Base-by-base conservation (phyloP, 805 yeast genomes). In the Metschnikowia noctiluminum region DNA sequence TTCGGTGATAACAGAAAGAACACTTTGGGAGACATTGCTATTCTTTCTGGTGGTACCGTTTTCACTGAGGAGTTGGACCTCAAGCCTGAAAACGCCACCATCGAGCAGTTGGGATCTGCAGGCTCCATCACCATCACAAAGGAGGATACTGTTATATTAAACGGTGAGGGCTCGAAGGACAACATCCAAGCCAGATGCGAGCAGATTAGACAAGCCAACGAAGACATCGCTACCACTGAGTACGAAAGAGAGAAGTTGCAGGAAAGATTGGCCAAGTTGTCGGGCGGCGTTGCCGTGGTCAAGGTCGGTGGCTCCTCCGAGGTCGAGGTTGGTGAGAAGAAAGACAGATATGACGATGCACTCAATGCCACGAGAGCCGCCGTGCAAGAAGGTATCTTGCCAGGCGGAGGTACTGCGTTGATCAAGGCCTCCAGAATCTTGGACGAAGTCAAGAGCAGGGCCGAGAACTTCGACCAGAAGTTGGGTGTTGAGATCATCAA, bases 351-450 rank as follows among this genome's bases (percentile, higher is more conserved):
- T 66, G 98, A 94, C 63, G 99, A 94, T 76, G 98, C 99, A 28
- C 80, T 94, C 68, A 92, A 94, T 68, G 97, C 99, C 48, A 94
- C 98, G 46, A 89, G 98, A 74, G 97, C 99, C 50, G 99, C 99
- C 57, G 96, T 94, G 56, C 92, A 92, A 74, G 96, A 89, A 74
- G 99, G 99, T 75, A 90, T 94, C 66, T 80, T 94, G 59, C 99
- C 99, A 66, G 99, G 99, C 77, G 99, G 99, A 70, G 99, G 99
- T 75, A 89, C 97, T 58, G 99, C 99, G 50, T 80, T 94, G 65
- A 80, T 89, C 64, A 94, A 94, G 81, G 97, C 98, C 44, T 81
- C 95, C 46, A 78, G 82, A 61, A 70, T 84, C 54, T 79, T 94
- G 62, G 89, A 82, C 56, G 76, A 69, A 21, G 83, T 88, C 55